Base-by-base conservation (phyloP, 148 eudicot species). In the Arctostaphylos glauca region DNA sequence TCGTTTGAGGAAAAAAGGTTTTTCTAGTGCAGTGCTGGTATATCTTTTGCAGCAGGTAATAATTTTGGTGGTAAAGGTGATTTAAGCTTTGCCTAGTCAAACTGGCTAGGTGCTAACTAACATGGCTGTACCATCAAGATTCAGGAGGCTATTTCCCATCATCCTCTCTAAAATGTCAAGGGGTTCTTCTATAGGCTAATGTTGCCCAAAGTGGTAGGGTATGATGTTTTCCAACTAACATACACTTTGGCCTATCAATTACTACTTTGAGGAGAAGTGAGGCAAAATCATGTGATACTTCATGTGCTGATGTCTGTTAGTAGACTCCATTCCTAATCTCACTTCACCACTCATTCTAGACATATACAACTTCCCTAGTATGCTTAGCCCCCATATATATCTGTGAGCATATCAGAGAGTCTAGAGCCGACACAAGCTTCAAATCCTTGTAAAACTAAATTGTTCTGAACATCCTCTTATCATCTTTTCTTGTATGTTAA, bases 271-370 rank as follows among this genome's bases (percentile, higher is more conserved):
- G 79, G 78, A 81, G 77, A 44, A n/a, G n/a, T n/a, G n/a, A n/a
- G n/a, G 50, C 84, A 81, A 77, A 77, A 18, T 50, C 84, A 66
- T 81, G 84, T 85, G 87, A 23, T 31, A 6, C 7, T 2, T n/a
- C 66, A 59, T 59, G 16, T 58, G 62, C 14, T 53, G 13, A 9
- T 52, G 55, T 52, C 10, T 52, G 2, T 52, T 0, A 9, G 56
- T 53, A 53, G 56, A 53, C 56, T 15, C 56, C 56, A 53, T 53
- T 15, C 15, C 10, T 60, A 3, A 0, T 60, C 6, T 19, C n/a
- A n/a, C n/a, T n/a, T n/a, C n/a, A n/a, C 23, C 10, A 6, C 5
- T 60, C 66, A 60, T 60, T 60, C 15, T n/a, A n/a, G n/a, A 60
- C n/a, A 5, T n/a, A n/a, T n/a, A n/a, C n/a, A n/a, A n/a, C n/a